Base-by-base conservation (phyloP, 495 filamentous ascomycete species). In the Podospora sp. region DNA sequence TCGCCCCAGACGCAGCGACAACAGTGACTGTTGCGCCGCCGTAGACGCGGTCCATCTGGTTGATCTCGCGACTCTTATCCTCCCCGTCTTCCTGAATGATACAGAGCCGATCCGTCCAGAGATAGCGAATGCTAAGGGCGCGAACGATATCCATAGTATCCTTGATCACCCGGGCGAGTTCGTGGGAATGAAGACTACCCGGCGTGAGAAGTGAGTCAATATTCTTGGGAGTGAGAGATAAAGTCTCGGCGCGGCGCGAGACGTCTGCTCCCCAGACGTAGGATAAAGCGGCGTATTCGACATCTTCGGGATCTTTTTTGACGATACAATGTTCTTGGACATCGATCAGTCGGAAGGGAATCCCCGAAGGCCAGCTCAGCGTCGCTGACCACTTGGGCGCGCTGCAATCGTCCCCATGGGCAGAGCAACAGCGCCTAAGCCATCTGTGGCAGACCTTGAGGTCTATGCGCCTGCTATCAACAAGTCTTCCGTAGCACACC, bases 61-160 rank as follows among this genome's bases (percentile, higher is more conserved):
- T 63, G 7, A 75, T 69, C 35, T 77, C 65, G 6, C 26, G 50
- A 33, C 60, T 52, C 53, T 75, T 77, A 26, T 73, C 69, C 26
- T 64, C 57, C 6, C 67, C 64, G 40, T 67, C 55, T 25, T 76
- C 75, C 69, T 77, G 75, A 6, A 77, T 55, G 36, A 76, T 77
- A 52, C 75, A 75, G 5, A 79, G 66, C 16, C 62, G 55, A 55
- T 77, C 77, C 18, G 74, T 69, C 77, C 77, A 80, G 22, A 80
- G 62, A 56, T 76, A 78, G 5, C 63, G 66, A 14, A 71, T 21
- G 11, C 70, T 68, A 6, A 78, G 63, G 0, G 50, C n/a, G 2
- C 62, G 55, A 9, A 66, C 62, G 4, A 76, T 56, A 2, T 51
- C 21, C 6, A 76, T 73, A 3, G 68, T 67, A 29, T 76, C 70